Base-by-base conservation (phyloP, 2,329 filamentous ascomycete genomes). In the Colletotrichum sansevieriae region DNA sequence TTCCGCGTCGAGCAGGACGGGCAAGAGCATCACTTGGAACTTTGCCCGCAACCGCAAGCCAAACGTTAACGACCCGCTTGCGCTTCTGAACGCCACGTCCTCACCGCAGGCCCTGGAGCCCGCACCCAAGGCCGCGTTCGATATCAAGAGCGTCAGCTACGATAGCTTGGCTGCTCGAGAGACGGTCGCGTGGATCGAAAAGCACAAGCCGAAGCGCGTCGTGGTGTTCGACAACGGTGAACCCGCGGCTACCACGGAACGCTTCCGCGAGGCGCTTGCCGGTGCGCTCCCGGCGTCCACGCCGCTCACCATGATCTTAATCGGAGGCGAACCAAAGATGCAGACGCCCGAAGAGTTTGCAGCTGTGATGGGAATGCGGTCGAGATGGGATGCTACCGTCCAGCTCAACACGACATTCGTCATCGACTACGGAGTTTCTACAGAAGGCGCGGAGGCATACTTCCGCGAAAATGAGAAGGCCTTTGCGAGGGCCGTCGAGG, bases 1-100 rank as follows among this genome's bases (percentile, higher is more conserved):
- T 3, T 73, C 71, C 0, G 76, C 77, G 2, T 76, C 76, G 3
- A 75, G 72, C 15, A 78, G 78, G 63, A 78, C 75, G 1, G 77
- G 73, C 10, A 70, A 75, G 11, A 41, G 71, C n/a, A 73, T 77
- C 41, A 68, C 72, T 3, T 78, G 75, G 71, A 70, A 74, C 46
- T 35, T 77, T 8, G 69, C 72, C 15, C 65, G 70, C 1, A 68
- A 74, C 41, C 54, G 73, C 4, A 61, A 56, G 37, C 20, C 66
- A 13, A 15, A 1, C 2, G 43, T 46, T 1, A 60, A 59, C 0
- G 73, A 66, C 0, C 76, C 77, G 3, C 35, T 74, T 5, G 75
- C 69, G 0, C 64, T 77, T 2, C 63, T 79, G 29, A 74, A 78
- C 55, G 68, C 76, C 2, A 77, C 75, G 1, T 74, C 74, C 0